Percentiles rank a stretch among this genome's conserved stretches.
These are phyloP conservation scores for Fonsecaea multimorphosa DNA, from an alignment of 2,329 filamentous ascomycete species.

Conservation along the genomic window DNA sequence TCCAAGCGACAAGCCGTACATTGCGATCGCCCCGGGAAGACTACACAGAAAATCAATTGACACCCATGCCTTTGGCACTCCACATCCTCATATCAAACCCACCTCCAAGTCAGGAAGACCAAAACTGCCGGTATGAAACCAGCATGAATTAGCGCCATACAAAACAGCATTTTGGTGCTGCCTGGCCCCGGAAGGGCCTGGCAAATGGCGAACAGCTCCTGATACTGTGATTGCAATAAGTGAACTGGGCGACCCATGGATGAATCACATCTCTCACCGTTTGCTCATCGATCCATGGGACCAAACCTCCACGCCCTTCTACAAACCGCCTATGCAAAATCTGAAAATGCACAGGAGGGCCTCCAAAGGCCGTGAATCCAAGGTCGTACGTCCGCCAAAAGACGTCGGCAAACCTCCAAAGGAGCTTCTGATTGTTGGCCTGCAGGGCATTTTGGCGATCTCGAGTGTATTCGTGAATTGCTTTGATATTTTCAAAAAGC, in stretches of 20 bases:
- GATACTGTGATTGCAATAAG: slow-evolving; percentile 58
- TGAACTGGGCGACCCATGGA: neutral
- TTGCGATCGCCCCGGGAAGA: slow-evolving; percentile 72
- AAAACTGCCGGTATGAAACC: slow-evolving; percentile 65
- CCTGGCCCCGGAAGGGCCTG: slow-evolving; percentile 72
- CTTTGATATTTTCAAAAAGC: slow-evolving; percentile 1
- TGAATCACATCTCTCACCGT: slow-evolving; percentile 54
- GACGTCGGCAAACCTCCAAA: slow-evolving; percentile 44
- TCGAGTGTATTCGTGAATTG: slow-evolving; percentile 11
- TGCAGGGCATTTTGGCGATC: slow-evolving; percentile 24
- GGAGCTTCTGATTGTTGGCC: slow-evolving; percentile 42
- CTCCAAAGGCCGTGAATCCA: slow-evolving; percentile 70
- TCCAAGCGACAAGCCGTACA: slow-evolving; percentile 71
- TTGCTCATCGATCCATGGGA: slow-evolving; percentile 72
- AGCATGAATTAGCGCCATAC: slow-evolving; percentile 68
- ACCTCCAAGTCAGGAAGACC: slow-evolving; percentile 70
- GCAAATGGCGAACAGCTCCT: slow-evolving; percentile 73
- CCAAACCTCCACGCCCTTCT: slow-evolving; percentile 50
- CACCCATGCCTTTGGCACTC: neutral
- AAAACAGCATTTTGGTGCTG: slow-evolving; percentile 75
- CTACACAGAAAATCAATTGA: slow-evolving; percentile 44
- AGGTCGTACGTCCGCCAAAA: slow-evolving; percentile 61
- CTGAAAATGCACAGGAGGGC: slow-evolving; percentile 72
- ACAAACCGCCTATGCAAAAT: slow-evolving; percentile 70
- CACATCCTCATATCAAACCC: slow-evolving; percentile 24